These are phyloP conservation scores for Monilinia vaccinii-corymbosi DNA, from an alignment of 2,329 filamentous ascomycete species.

Conservation along the genomic window DNA sequence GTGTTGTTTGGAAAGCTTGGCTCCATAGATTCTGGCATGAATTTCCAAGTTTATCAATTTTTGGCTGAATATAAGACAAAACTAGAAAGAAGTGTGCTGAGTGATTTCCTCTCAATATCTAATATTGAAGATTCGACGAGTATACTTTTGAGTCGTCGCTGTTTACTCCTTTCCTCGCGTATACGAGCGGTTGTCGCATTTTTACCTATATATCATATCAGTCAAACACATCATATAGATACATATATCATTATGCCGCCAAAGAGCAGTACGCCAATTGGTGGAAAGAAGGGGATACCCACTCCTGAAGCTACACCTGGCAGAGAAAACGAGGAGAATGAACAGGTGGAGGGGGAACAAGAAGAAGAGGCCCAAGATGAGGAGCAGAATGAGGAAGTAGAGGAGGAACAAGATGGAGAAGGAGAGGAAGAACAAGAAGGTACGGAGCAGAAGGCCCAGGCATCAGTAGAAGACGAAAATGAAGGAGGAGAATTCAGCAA, in stretches of 20 bases:
- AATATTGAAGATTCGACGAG: background rate
- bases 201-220: background rate
- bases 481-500: background rate
- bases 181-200: background rate
- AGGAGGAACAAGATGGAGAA: conserved; percentile 1
- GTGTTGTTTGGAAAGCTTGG: background rate
- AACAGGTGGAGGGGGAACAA: background rate
- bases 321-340: background rate
- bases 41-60: conserved; percentile 6
- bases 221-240: background rate
- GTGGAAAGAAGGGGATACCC: conserved; percentile 1
- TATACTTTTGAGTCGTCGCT: background rate
- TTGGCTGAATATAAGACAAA: conserved; percentile 5
- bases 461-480: conserved; percentile 1
- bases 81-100: background rate
- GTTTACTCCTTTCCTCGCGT: background rate
- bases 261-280: conserved; percentile 5
- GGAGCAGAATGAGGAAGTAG: conserved; percentile 5
- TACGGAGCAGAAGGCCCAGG: background rate
- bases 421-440: conserved; percentile 5
- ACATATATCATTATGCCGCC: background rate
- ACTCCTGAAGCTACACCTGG: conserved; percentile 1
- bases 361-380: conserved; percentile 8
- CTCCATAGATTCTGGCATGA: conserved; percentile 5
- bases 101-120: background rate